Base-by-base conservation (phyloP, 2,329 filamentous ascomycete species). In the Aspergillus intermedius region DNA sequence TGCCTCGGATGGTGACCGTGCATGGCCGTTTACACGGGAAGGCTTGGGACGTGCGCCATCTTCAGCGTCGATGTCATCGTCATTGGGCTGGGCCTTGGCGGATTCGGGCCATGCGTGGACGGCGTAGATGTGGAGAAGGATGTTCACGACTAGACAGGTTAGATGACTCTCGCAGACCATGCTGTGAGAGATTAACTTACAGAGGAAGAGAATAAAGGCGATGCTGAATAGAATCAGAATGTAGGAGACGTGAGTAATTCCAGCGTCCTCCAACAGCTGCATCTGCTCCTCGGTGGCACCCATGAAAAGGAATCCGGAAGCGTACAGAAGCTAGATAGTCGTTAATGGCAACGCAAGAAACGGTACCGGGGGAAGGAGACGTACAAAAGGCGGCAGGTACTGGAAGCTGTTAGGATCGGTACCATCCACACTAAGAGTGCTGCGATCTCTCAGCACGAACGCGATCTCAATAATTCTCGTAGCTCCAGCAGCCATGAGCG, bases 241-340 rank as follows among this genome's bases (percentile, higher is more conserved):
- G 67, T 97, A 98, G 4, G 91, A 86, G 39, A 97, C 88, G 62
- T 94, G 89, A 22, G 90, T 90, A 60, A 97, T 83, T 50, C 83
- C 78, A 0, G 87, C 86, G 35, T 81, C 75, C 37, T 81, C 78
- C 4, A 97, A 76, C 1, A 96, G 75, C 19, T 76, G 63, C 88
- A 97, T 95, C 70, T 97, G 93, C 72, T 98, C 91, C 67, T 97
- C 93, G 0, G 90, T 97, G 13, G 93, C 91, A 28, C 89, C 87
- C 90, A 97, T 95, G 74, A 98, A 98, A 37, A 98, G 78, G 72
- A 97, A 95, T 1, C 93, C 93, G 3, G 91, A 87, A 5, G 91
- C 90, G 62, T 88, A 95, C 23, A 98, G 80, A 37, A 97, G 78
- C 90, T 94, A 60, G 5, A 39, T 54, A 5, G 51, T 9, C 12